Evolutionary conservation across 2,329 filamentous ascomycete species (phyloP), one percentile per base, ranked within the genome.

Genomic region (Alternaria sp.): DNA sequence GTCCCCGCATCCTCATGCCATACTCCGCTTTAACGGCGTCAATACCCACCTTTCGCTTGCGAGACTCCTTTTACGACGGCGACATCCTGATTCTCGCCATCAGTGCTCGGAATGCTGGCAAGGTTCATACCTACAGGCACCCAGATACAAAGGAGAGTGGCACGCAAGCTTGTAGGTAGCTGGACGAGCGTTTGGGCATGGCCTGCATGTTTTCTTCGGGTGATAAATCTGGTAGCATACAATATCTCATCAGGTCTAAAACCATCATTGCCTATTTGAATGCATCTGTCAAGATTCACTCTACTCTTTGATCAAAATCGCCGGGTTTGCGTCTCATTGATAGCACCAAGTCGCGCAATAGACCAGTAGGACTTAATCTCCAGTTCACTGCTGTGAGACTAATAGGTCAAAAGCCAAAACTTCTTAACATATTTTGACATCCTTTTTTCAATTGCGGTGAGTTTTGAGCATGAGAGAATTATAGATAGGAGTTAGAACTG

Each of bases 191-290:
- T 21, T 8, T 7, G 29, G 7, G 24, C 7, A 31, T 23, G 11
- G 29, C 3, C 17, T 24, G 11, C 17, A 24, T 24, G 13, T 6
- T 7, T 4, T 24, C 36, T 39, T 17, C 36, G 17, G 36, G 36
- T 39, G 21, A 17, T 39, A 39, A 10, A 39, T 10, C 4, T 24
- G 8, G 29, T 11, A 8, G 13, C 3, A 48, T 48, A 24, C 21
- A 48, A 48, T 34, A 6, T 11, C 17, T 24, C 29, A 21, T 11
- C 17, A 31, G 29, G 4, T 33, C 17, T 4, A 13, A 14, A 33
- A 33, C 0, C 6, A 23, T 13, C 17, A n/a, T 3, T 6, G 4
- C 2, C 4, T 5, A 1, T 2, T 1, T 4, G 4, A 4, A n/a
- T 3, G 17, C 34, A 21, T 48, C 21, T 7, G 3, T 14, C 21